Base-by-base conservation (phyloP, 495 filamentous ascomycete genomes). In the Penicillium silybi region DNA sequence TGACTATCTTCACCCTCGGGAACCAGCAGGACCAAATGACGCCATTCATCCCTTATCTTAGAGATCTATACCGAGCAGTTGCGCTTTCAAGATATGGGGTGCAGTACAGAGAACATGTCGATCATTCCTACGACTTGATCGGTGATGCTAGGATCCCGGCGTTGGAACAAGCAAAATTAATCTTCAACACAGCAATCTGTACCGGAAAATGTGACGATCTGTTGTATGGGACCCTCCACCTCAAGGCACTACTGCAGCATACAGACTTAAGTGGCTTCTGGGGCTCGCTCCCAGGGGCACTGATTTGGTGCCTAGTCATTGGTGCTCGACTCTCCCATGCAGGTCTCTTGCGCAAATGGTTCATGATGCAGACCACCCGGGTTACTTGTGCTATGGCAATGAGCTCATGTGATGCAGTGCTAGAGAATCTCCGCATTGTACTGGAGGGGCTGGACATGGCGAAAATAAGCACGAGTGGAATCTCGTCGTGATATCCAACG, bases 251-350 rank as follows among this genome's bases (percentile, higher is more conserved):
- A 4, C 58, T 64, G 4, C 34, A 53, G 17, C 35, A 44, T 13
- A 59, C 50, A 4, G 44, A 56, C 16, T 23, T 62, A 1, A 55
- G 50, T 32, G 26, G 17, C 10, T 62, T 54, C 41, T 54, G 52
- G 50, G 40, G 34, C 11, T 19, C 27, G 35, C 27, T 59, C 15
- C 53, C 56, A 2, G 59, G 56, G 7, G 59, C 59, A 17, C 41
- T 62, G 7, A 57, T 63, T 19, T 63, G 60, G 60, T 60, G 58
- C n/a, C 35, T 60, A 3, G 42, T 45, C 4, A 59, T 60, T n/a
- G 57, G 60, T 16, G 45, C 50, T 25, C 53, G 60, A 23, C 11
- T 46, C 10, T 53, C 41, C 6, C 38, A 29, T 6, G 34, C 43
- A 15, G 44, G 50, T 4, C 18, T 39, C 0, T 1, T 49, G 3